phyloP scores from a whole-genome alignment of 768 basidiomycete genomes.

The Cystoderma amianthinum region DNA sequence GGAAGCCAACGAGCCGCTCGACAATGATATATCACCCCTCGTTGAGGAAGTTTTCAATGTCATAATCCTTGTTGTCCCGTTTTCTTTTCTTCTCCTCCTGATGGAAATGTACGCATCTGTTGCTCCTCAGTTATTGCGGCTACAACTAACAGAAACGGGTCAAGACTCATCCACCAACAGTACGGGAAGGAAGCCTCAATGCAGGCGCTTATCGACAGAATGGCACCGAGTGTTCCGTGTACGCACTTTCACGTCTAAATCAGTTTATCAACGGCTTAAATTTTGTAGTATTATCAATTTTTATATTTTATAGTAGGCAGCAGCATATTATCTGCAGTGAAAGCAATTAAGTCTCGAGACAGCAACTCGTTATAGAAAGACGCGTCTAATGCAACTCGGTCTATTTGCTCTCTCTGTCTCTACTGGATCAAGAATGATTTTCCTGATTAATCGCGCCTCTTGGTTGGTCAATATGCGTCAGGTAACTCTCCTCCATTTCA shows the following conservation, averaged over 20 bases:
- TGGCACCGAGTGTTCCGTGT: slow-evolving; percentile 72
- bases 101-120: slow-evolving; percentile 74
- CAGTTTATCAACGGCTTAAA: slow-evolving; percentile 2
- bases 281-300: slow-evolving; percentile 56
- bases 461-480: slow-evolving; percentile 73
- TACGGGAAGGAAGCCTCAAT: slow-evolving; percentile 58
- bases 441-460: slow-evolving; percentile 58
- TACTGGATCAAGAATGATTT: slow-evolving; percentile 63
- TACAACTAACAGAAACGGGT: slow-evolving; percentile 2
- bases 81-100: slow-evolving; percentile 66
- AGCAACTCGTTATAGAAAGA: slow-evolving; percentile 64
- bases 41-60: slow-evolving; percentile 69
- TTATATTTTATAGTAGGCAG: slow-evolving; percentile 69
- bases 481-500: slow-evolving; percentile 27
- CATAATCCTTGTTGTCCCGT: slow-evolving; percentile 60
- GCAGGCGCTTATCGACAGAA: slow-evolving; percentile 41
- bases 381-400: slow-evolving; percentile 42
- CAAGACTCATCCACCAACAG: slow-evolving; percentile 71
- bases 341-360: slow-evolving; percentile 1
- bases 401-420: slow-evolving; percentile 53
- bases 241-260: slow-evolving; percentile 16
- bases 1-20: slow-evolving; percentile 22
- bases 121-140: slow-evolving; percentile 3
- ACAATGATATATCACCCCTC: slow-evolving; percentile 30
- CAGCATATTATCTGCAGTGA: neutral